Conservation (phyloP, 139 green algal species). For the Micractinium conductrix region DNA sequence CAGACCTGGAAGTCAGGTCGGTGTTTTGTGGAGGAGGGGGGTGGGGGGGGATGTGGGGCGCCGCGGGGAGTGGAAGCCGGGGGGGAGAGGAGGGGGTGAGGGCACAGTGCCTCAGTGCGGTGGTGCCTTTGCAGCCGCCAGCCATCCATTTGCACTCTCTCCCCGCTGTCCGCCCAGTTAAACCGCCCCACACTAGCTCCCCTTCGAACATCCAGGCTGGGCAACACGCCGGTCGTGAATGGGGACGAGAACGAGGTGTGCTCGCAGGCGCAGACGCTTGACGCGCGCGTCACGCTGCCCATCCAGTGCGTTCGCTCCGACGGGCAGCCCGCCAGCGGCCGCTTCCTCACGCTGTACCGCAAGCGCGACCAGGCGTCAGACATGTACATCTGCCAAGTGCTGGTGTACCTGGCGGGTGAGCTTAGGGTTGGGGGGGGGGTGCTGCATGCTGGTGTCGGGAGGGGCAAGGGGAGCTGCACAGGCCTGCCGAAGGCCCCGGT, state of each 20-base stretch:
- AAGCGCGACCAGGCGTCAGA: conserved; percentile 5
- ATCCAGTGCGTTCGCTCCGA: conserved; percentile 18
- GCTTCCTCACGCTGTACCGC: conserved; percentile 39
- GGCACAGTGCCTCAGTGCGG: background rate
- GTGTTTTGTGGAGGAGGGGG: background rate
- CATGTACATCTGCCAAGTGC: conserved; percentile 41
- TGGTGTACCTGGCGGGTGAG: conserved; percentile 31
- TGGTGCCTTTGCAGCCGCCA: too few relatives aligned
- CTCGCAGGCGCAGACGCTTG: background rate
- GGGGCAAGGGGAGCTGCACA: background rate
- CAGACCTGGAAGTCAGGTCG: conserved; percentile 29
- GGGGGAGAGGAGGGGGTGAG: background rate
- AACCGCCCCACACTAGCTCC: too few relatives aligned
- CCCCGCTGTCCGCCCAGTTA: too few relatives aligned
- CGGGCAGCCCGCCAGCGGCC: background rate
- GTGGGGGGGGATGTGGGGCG: background rate
- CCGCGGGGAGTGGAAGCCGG: background rate
- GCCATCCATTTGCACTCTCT: too few relatives aligned
- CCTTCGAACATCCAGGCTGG: conserved; percentile 11
- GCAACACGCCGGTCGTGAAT: conserved; percentile 8
- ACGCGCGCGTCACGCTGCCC: background rate
- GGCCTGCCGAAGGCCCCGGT: too few relatives aligned
- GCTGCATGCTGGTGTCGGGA: too few relatives aligned
- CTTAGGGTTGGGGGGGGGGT: background rate
- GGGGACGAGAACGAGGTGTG: conserved; percentile 36